Conservation (phyloP, 306 rosid genomes). For the Hippophae tibetana region DNA sequence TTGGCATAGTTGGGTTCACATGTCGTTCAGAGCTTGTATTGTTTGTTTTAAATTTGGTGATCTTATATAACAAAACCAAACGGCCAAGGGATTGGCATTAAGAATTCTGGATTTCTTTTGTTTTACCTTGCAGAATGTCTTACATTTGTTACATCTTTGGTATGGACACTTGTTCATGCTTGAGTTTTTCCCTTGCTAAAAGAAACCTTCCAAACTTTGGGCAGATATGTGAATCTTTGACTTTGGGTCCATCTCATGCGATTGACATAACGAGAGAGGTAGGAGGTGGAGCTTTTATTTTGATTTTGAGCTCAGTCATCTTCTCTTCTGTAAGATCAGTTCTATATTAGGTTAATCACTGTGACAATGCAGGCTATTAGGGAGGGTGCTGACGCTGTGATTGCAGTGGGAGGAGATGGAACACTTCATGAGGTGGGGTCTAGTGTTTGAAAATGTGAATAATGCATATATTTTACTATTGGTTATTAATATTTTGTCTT, state of each 20-base stretch:
- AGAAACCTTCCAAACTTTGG: constrained; percentile 9
- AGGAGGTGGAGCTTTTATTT: constrained; percentile 19
- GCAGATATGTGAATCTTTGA: constrained; percentile 78
- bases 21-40: too few relatives aligned
- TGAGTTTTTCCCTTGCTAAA: constrained; percentile 3
- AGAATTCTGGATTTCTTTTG: background rate
- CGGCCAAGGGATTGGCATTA: too few relatives aligned
- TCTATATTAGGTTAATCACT: constrained; percentile 12
- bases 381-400: constrained; percentile 87
- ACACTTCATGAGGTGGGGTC: constrained; percentile 84
- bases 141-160: constrained; percentile 1
- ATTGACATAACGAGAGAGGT: constrained; percentile 93
- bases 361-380: constrained; percentile 53
- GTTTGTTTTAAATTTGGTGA: too few relatives aligned
- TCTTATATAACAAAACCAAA: too few relatives aligned
- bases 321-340: constrained; percentile 1
- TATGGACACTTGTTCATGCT: constrained; percentile 20
- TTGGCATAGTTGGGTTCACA: too few relatives aligned
- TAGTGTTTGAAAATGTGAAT: background rate
- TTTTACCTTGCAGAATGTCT: background rate
- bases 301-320: constrained; percentile 12
- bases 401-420: constrained; percentile 98
- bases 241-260: constrained; percentile 92
- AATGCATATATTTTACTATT: background rate
- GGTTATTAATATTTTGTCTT: background rate